These are phyloP conservation scores for Penicillium sclerotigenum DNA, from an alignment of 2,329 filamentous ascomycete species.

Conservation along the genomic window DNA sequence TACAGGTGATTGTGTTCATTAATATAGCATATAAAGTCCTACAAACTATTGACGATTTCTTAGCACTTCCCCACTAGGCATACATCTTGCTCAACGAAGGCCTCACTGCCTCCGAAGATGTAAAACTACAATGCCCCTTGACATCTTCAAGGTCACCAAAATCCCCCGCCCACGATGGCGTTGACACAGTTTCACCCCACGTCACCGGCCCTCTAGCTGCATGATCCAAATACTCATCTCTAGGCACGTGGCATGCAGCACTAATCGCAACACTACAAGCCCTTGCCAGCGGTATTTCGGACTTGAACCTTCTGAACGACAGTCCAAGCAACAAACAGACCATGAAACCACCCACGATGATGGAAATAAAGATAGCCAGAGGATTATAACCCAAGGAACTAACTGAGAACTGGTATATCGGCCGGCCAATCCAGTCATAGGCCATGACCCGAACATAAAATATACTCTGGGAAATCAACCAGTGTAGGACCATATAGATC, in stretches of 20 bases:
- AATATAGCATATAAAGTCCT: too few species aligned
- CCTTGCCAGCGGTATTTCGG: slow-evolving; percentile 28
- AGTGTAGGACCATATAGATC: slow-evolving; percentile 41
- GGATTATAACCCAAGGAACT: slow-evolving; percentile 7
- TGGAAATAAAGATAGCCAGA: slow-evolving; percentile 3
- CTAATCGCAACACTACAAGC: slow-evolving; percentile 34
- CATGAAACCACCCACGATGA: slow-evolving; percentile 2
- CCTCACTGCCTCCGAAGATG: not conserved
- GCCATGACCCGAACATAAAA: slow-evolving; percentile 39
- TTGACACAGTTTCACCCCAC: slow-evolving; percentile 26
- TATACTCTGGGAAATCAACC: slow-evolving; percentile 47
- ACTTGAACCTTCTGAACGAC: slow-evolving; percentile 15
- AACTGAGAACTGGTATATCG: not conserved
- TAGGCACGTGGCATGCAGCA: slow-evolving; percentile 30
- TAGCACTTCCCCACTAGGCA: not conserved
- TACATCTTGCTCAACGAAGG: slow-evolving; percentile 2
- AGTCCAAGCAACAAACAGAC: slow-evolving; percentile 13
- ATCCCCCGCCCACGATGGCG: not conserved
- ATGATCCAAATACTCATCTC: slow-evolving; percentile 16
- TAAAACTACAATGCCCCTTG: slow-evolving; percentile 11
- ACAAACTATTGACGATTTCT: too few species aligned
- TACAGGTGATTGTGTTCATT: too few species aligned
- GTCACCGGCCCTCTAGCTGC: slow-evolving; percentile 21
- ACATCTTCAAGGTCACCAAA: not conserved
- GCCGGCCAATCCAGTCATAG: slow-evolving; percentile 12